Evolutionary conservation across 2,329 filamentous ascomycete genomes (phyloP).

Genomic region (Colletotrichum camelliae): DNA sequence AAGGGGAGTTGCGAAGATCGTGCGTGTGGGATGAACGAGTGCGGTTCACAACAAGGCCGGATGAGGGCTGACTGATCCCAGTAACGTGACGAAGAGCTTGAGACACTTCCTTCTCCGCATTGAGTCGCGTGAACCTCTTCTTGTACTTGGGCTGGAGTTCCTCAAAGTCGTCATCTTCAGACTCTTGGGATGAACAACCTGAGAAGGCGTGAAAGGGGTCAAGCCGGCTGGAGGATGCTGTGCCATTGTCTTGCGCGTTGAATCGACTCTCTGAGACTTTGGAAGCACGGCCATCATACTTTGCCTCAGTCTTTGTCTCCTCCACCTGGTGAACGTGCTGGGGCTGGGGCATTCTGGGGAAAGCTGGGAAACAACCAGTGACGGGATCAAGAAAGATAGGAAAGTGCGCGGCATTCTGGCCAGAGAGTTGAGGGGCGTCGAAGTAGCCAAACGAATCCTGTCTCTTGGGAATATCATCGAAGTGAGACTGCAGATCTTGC

Average conservation of each 20-base stretch:
- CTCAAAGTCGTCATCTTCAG: not conserved
- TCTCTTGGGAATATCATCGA: constrained; percentile 17
- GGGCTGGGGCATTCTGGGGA: not conserved
- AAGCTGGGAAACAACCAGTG: not conserved
- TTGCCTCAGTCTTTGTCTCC: not conserved
- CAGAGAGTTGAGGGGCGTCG: not conserved
- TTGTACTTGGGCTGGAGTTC: not conserved
- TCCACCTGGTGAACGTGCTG: not conserved
- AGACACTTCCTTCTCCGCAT: constrained; percentile 21
- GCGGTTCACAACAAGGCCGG: constrained; percentile 11
- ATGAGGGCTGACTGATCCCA: constrained; percentile 14
- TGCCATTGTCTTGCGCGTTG: not conserved
- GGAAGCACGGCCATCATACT: not conserved
- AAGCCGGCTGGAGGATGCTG: not conserved
- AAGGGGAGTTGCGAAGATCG: not conserved
- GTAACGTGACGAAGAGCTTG: constrained; percentile 14
- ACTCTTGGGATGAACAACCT: constrained; percentile 4
- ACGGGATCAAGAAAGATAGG: not conserved
- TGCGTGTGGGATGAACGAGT: not conserved
- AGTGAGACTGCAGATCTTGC: not conserved
- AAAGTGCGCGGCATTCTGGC: not conserved
- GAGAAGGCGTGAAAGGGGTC: constrained; percentile 20
- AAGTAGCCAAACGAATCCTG: not conserved
- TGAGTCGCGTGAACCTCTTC: not conserved
- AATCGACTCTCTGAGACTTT: not conserved